phyloP scores from a whole-genome alignment of 2,329 filamentous ascomycete species.

The Emmonsia crescens region DNA sequence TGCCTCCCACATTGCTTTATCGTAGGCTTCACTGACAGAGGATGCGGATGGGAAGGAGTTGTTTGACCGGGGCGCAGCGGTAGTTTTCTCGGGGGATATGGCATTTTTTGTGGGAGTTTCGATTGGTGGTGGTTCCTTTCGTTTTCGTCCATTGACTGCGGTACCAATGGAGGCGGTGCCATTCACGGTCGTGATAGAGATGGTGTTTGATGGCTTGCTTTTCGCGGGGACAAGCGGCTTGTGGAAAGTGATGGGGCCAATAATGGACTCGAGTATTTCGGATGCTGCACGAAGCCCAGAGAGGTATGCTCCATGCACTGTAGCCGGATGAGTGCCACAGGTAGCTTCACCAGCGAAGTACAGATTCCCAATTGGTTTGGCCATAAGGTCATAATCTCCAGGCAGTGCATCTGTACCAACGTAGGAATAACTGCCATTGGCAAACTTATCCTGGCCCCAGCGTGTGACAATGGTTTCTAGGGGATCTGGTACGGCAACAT shows the following conservation, averaged over 20 bases:
- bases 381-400: slow-evolving; percentile 90
- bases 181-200: slow-evolving; percentile 15
- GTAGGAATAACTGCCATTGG: slow-evolving; percentile 91
- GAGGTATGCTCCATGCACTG: slow-evolving; percentile 91
- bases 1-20: slow-evolving; percentile 46
- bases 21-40: slow-evolving; percentile 40
- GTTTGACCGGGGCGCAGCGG: slow-evolving; percentile 10
- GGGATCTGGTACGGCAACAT: slow-evolving; percentile 58
- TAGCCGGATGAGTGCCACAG: slow-evolving; percentile 88
- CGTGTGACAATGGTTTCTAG: slow-evolving; percentile 80
- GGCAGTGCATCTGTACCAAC: slow-evolving; percentile 71
- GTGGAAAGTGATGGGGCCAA: slow-evolving; percentile 71
- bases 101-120: background rate
- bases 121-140: slow-evolving; percentile 11
- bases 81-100: background rate
- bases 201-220: slow-evolving; percentile 30
- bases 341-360: slow-evolving; percentile 97
- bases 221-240: slow-evolving; percentile 61
- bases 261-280: slow-evolving; percentile 68
- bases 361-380: slow-evolving; percentile 69
- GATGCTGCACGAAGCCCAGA: slow-evolving; percentile 83
- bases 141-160: slow-evolving; percentile 16
- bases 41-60: slow-evolving; percentile 16
- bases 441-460: slow-evolving; percentile 84
- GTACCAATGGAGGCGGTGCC: slow-evolving; percentile 15